Evolutionary conservation across 352 stramenopile genomes (phyloP), one percentile per base, ranked within the genome.

Genomic region (Phytopythium boreale): DNA sequence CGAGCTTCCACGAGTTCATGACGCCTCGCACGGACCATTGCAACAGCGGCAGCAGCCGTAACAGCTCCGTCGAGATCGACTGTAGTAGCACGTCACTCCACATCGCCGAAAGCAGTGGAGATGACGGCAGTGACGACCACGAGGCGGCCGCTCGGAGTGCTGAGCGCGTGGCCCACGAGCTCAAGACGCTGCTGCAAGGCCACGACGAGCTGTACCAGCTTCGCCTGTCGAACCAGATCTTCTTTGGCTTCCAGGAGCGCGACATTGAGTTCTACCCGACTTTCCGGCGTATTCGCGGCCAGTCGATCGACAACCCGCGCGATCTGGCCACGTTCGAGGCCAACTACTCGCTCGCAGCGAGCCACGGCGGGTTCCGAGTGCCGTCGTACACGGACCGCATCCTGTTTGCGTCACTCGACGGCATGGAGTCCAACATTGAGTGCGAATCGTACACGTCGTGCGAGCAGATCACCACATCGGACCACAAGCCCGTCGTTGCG

Each of bases 311-410:
- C 26, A 60, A 70, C 17, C 59, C 74, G 24, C 59, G 67, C 10
- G 71, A 87, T 24, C 15, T 57, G 2, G 52, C 71, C 19, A 71
- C 68, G 24, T 76, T 92, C 24, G 58, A 68, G 43, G 59, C 64
- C 15, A 91, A 93, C 49, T 95, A 88, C 62, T 92, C 87, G 10
- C 72, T 92, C 27, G 59, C 76, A 31, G 81, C 80, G 4, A 76
- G 57, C 20, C 76, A 86, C n/a, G 77, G 80, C 1, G 83, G 83
- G 20, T 78, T 82, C 29, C 86, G 89, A 37, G 82, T 95, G 19
- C 90, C 90, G 8, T 97, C 88, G 1, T 97, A 96, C 75, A 97
- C 90, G 10, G 90, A 97, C 59, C 84, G 90, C 41, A 80, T 97
- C 20, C 69, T 97, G n/a, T 82, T 90, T 36, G 77, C 84, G 49